Percentiles rank a stretch among this genome's conserved stretches.
phyloP scores from a whole-genome alignment of 140 eudicot species.

The Ambrosia hybrid region DNA sequence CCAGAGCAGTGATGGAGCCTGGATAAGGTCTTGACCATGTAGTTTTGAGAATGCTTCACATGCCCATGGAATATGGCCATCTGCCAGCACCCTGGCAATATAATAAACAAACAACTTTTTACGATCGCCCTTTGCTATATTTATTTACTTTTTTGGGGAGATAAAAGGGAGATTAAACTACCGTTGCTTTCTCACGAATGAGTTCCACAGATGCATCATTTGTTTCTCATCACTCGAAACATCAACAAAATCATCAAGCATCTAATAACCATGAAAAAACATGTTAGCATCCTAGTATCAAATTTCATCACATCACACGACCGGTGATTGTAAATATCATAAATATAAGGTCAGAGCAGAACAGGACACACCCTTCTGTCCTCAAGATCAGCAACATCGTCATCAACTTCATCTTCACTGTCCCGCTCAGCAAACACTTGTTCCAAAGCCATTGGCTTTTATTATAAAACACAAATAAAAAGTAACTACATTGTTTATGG shows the following conservation, averaged over 20 bases:
- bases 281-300: not conserved
- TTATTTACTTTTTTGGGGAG: not conserved
- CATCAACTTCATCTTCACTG: constrained; percentile 94
- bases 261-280: constrained; percentile 41
- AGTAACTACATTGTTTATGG: not conserved
- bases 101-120: constrained; percentile 15
- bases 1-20: constrained; percentile 75
- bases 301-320: not conserved
- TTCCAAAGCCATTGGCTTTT: constrained; percentile 83
- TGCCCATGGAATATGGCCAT: constrained; percentile 98
- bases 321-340: not conserved
- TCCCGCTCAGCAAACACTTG: constrained; percentile 80
- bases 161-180: constrained; percentile 23
- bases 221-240: constrained; percentile 88
- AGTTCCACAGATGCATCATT: constrained; percentile 99
- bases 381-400: constrained; percentile 86
- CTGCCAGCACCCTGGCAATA: constrained; percentile 85
- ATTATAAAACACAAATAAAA: constrained; percentile 10
- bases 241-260: constrained; percentile 99
- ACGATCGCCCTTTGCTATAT: not conserved
- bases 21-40: constrained; percentile 66
- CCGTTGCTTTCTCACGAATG: constrained; percentile 95
- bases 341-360: constrained; percentile 13
- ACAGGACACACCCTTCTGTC: constrained; percentile 67
- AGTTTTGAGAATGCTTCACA: constrained; percentile 81